Evolutionary conservation across 495 filamentous ascomycete species (phyloP).

Genomic region (Filosporella fistucella): DNA sequence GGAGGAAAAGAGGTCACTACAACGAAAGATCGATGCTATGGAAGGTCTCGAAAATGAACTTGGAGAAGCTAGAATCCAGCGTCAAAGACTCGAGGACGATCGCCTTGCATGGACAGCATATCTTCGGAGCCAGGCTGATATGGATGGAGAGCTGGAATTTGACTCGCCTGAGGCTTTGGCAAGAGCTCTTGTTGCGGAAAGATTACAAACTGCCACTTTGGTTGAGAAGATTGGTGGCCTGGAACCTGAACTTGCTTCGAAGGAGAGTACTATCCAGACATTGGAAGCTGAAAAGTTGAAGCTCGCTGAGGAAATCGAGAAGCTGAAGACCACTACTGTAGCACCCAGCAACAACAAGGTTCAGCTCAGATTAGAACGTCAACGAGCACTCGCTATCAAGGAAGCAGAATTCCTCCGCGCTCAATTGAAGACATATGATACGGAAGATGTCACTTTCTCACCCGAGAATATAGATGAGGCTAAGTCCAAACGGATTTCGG

Average conservation of each 20-base stretch:
- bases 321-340: slow-evolving; percentile 47
- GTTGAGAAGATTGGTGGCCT: slow-evolving; percentile 72
- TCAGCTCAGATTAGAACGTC: slow-evolving; percentile 70
- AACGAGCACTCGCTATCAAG: slow-evolving; percentile 78
- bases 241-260: slow-evolving; percentile 75
- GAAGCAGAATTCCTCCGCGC: slow-evolving; percentile 92
- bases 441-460: slow-evolving; percentile 82
- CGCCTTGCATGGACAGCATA: slow-evolving; percentile 81
- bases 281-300: slow-evolving; percentile 64
- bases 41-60: slow-evolving; percentile 70
- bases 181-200: slow-evolving; percentile 73
- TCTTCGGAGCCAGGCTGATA: slow-evolving; percentile 60
- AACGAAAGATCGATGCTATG: slow-evolving; percentile 71
- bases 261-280: slow-evolving; percentile 68
- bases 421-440: slow-evolving; percentile 86
- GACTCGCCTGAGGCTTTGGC: slow-evolving; percentile 87
- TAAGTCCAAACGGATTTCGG: slow-evolving; percentile 68
- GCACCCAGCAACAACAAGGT: slow-evolving; percentile 43
- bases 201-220: slow-evolving; percentile 70
- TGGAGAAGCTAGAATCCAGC: slow-evolving; percentile 71
- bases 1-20: slow-evolving; percentile 85
- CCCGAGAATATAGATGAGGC: slow-evolving; percentile 70
- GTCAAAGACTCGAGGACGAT: slow-evolving; percentile 86
- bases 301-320: slow-evolving; percentile 65
- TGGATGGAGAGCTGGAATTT: slow-evolving; percentile 61